phyloP scores from a whole-genome alignment of 805 yeast species.

The Starmerella cellae region DNA sequence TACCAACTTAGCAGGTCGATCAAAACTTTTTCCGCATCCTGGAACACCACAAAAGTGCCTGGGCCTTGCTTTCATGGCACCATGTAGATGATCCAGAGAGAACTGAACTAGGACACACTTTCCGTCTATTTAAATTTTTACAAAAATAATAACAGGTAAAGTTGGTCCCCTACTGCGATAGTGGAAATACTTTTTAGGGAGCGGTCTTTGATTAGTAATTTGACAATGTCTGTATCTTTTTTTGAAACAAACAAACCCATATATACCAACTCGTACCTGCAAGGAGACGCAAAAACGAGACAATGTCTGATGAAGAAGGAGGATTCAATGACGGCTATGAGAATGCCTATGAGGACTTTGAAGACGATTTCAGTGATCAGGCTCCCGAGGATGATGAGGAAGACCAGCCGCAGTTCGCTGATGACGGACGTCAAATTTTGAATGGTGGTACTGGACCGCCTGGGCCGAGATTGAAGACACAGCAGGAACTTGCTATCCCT shows the following conservation, averaged over 20 bases:
- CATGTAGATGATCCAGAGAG: no score
- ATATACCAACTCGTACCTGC: no score
- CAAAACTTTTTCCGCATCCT: slow-evolving; percentile 61
- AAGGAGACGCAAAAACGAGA: no score
- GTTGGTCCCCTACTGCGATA: no score
- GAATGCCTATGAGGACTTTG: slow-evolving; percentile 60
- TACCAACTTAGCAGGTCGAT: slow-evolving; percentile 67
- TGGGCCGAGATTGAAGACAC: slow-evolving; percentile 44
- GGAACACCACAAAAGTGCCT: slow-evolving; percentile 41
- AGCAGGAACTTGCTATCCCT: slow-evolving; percentile 74
- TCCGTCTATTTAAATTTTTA: no score
- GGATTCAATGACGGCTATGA: slow-evolving; percentile 41
- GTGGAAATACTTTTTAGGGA: no score
- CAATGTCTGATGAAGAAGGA: slow-evolving; percentile 35
- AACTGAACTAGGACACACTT: no score
- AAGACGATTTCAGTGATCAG: slow-evolving; percentile 67
- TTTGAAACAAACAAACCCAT: neutral
- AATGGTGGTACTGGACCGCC: slow-evolving; percentile 37
- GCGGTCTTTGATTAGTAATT: no score
- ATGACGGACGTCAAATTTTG: slow-evolving; percentile 60
- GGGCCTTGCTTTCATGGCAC: slow-evolving; percentile 11
- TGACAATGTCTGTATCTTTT: no score
- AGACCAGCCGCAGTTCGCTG: slow-evolving; percentile 31
- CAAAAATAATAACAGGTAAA: no score
- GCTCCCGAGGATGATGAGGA: slow-evolving; percentile 40